Conservation (phyloP, 148 eudicot genomes). For the Arctostaphylos glauca region DNA sequence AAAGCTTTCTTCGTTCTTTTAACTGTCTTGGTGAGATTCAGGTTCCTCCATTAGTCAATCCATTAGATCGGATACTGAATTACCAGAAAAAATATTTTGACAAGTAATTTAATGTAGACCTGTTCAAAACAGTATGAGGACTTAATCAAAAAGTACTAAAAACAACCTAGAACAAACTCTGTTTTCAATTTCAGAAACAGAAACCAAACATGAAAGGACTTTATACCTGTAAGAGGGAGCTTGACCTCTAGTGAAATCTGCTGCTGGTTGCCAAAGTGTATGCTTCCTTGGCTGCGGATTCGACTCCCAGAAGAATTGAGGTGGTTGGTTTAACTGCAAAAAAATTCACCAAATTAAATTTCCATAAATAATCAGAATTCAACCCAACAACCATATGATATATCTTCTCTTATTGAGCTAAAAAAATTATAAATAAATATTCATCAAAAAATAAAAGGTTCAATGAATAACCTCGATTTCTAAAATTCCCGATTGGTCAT, state of each 20-base stretch:
- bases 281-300: constrained; percentile 61
- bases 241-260: constrained; percentile 65
- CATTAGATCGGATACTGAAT: too few species aligned
- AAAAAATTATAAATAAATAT: not conserved
- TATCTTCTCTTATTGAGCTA: not conserved
- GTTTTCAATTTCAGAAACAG: not conserved
- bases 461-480: constrained; percentile 48
- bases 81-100: too few species aligned
- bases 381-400: not conserved
- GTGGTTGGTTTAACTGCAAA: constrained; percentile 50
- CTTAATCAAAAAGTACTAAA: not conserved
- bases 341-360: not conserved
- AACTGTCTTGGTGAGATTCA: too few species aligned
- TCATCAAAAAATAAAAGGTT: not conserved
- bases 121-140: not conserved
- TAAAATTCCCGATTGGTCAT: constrained; percentile 32
- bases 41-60: too few species aligned
- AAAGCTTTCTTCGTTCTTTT: too few species aligned
- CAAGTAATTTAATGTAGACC: too few species aligned
- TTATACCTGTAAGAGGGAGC: constrained; percentile 53
- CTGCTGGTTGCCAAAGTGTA: constrained; percentile 45
- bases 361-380: not conserved
- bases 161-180: too few species aligned
- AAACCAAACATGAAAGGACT: not conserved
- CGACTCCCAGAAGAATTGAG: constrained; percentile 49